phyloP scores from a whole-genome alignment of 108 stramenopile genomes.

The Nannochloropsis salina region DNA sequence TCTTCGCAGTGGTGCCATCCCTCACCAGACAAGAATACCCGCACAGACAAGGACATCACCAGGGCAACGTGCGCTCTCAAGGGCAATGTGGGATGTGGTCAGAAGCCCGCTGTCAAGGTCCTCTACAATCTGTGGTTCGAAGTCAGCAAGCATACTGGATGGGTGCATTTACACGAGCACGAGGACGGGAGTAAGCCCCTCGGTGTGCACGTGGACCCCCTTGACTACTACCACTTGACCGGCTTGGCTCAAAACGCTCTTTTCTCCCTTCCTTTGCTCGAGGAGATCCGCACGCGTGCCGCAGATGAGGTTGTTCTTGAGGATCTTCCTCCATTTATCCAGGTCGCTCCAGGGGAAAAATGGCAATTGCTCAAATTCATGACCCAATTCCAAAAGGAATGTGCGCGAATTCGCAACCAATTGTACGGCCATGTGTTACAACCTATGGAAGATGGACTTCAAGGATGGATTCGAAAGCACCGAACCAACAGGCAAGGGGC shows the following conservation, averaged over 20 bases:
- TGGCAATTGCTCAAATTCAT: conserved; percentile 12
- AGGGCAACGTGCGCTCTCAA: no score
- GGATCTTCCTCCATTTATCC: not conserved
- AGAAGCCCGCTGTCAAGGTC: not conserved
- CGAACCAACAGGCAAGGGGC: not conserved
- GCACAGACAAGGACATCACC: no score
- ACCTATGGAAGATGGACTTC: not conserved
- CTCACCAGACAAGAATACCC: no score
- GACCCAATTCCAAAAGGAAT: not conserved
- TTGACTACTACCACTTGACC: not conserved
- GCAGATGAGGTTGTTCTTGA: not conserved
- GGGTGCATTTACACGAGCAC: not conserved
- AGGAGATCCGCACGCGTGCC: not conserved
- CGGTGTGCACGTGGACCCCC: not conserved
- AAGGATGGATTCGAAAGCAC: not conserved
- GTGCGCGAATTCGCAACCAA: not conserved
- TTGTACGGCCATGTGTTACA: not conserved
- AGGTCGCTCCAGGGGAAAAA: conserved; percentile 19
- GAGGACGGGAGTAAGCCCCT: not conserved
- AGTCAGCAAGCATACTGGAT: conserved; percentile 17
- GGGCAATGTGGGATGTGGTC: no score
- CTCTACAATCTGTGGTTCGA: not conserved
- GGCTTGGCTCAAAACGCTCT: not conserved
- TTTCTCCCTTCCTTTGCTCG: not conserved
- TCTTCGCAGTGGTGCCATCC: no score